Conservation (phyloP, 768 basidiomycete species). For the Russula virescens region DNA sequence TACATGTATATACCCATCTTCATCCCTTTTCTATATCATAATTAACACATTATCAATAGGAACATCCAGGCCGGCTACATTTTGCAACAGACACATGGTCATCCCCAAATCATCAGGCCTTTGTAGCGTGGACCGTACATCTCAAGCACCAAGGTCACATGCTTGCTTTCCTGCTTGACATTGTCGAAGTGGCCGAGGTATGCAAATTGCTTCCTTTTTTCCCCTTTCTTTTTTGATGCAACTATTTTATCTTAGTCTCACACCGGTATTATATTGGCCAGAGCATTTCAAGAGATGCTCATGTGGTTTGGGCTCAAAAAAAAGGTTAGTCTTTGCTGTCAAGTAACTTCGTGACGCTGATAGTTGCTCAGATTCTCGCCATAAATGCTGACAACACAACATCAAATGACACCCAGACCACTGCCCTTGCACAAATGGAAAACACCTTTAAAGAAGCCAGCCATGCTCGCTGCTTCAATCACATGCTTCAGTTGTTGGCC, state of each 20-base stretch:
- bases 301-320: conserved; percentile 28
- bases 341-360: neutral
- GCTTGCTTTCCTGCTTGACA: too few relatives aligned
- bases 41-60: neutral
- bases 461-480: neutral
- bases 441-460: conserved; percentile 27
- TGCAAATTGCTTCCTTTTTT: too few relatives aligned
- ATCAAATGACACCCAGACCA: too few relatives aligned
- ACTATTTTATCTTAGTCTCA: conserved; percentile 24
- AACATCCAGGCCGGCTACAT: neutral
- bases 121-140: neutral
- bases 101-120: neutral
- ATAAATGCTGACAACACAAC: conserved; percentile 34
- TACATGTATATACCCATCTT: too few relatives aligned
- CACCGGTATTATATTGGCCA: conserved; percentile 30
- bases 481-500: neutral
- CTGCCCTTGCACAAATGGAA: conserved; percentile 30
- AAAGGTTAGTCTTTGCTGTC: conserved; percentile 25
- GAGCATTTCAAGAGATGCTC: conserved; percentile 27
- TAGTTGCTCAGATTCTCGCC: conserved; percentile 28
- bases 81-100: neutral
- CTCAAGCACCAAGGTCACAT: too few relatives aligned
- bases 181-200: too few relatives aligned
- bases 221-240: too few relatives aligned
- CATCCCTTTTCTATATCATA: too few relatives aligned